These are phyloP conservation scores for Penicillium sp. DNA, from an alignment of 2,329 filamentous ascomycete species.

Conservation along the genomic window DNA sequence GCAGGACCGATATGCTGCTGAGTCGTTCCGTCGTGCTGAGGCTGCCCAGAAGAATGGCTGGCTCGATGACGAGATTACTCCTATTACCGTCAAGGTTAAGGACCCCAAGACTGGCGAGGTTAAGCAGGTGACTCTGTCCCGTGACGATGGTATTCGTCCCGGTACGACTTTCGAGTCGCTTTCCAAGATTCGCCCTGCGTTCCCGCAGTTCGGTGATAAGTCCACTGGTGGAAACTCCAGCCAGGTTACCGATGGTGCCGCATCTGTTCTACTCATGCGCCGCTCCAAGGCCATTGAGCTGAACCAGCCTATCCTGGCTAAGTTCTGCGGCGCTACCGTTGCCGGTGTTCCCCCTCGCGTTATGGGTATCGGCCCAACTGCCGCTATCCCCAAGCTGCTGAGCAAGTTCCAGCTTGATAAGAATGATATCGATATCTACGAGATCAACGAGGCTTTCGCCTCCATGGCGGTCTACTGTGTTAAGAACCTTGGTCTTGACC, in stretches of 20 bases:
- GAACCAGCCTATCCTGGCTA: constrained; percentile 86
- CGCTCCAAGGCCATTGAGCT: constrained; percentile 82
- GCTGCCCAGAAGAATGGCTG: constrained; percentile 83
- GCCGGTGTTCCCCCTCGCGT: constrained; percentile 87
- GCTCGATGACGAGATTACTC: constrained; percentile 92
- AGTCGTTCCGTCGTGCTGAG: constrained; percentile 86
- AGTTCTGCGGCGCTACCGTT: constrained; percentile 89
- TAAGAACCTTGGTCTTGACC: constrained; percentile 61
- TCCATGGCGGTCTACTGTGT: constrained; percentile 96
- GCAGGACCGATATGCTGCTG: constrained; percentile 83
- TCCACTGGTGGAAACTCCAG: constrained; percentile 92
- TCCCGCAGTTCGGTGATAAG: constrained; percentile 81
- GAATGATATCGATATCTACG: constrained; percentile 81
- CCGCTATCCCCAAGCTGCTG: constrained; percentile 77
- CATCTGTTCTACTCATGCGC: constrained; percentile 90
- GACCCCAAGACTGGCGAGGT: constrained; percentile 76
- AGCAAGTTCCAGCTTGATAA: constrained; percentile 72
- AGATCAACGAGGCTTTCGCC: constrained; percentile 97
- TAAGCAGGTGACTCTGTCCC: constrained; percentile 73
- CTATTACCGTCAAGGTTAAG: constrained; percentile 78
- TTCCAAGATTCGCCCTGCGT: constrained; percentile 81
- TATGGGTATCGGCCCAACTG: constrained; percentile 75
- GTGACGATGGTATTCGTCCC: constrained; percentile 85
- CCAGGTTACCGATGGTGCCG: constrained; percentile 91
- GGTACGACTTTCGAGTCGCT: constrained; percentile 84